Conservation (phyloP, 176 grass and related monocot genomes). For the Aegilops bicornis region DNA sequence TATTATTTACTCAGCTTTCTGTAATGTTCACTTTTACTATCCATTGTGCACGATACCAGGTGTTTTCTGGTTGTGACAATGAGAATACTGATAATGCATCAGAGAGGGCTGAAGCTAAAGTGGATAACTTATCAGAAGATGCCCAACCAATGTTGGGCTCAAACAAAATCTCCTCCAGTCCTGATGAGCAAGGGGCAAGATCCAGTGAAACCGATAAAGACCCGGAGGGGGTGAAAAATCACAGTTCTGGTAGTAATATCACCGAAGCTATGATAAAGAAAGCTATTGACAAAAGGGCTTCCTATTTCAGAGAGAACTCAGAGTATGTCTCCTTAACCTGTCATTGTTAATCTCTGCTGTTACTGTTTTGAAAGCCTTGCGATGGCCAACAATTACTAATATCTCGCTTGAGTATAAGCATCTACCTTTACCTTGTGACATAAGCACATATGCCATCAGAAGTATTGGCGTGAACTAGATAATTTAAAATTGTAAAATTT, state of each 20-base stretch:
- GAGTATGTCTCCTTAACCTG: slow-evolving; percentile 57
- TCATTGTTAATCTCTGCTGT: background rate
- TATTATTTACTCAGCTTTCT: background rate
- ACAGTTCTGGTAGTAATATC: slow-evolving; percentile 45
- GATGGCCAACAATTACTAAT: background rate
- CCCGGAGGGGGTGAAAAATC: slow-evolving; percentile 29
- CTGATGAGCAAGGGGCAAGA: slow-evolving; percentile 35
- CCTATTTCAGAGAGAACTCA: slow-evolving; percentile 75
- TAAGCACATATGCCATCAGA: background rate
- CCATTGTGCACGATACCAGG: slow-evolving; percentile 38
- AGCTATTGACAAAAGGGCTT: slow-evolving; percentile 62
- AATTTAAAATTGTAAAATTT: background rate
- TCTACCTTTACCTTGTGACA: background rate
- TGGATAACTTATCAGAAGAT: slow-evolving; percentile 45
- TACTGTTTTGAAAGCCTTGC: background rate
- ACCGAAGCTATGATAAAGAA: slow-evolving; percentile 73
- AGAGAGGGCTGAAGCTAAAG: slow-evolving; percentile 35
- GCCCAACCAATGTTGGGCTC: slow-evolving; percentile 24
- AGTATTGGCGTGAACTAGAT: background rate
- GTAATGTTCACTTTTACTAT: slow-evolving; percentile 21
- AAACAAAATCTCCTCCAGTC: slow-evolving; percentile 37
- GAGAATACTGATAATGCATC: slow-evolving; percentile 48
- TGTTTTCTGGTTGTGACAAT: slow-evolving; percentile 66
- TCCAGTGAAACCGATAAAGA: slow-evolving; percentile 31
- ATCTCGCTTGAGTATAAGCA: background rate